A percentile compares a stretch with the other conserved stretches of the same genome.
Conservation (phyloP, 2,329 filamentous ascomycete genomes). For the Fusarium compactum region DNA sequence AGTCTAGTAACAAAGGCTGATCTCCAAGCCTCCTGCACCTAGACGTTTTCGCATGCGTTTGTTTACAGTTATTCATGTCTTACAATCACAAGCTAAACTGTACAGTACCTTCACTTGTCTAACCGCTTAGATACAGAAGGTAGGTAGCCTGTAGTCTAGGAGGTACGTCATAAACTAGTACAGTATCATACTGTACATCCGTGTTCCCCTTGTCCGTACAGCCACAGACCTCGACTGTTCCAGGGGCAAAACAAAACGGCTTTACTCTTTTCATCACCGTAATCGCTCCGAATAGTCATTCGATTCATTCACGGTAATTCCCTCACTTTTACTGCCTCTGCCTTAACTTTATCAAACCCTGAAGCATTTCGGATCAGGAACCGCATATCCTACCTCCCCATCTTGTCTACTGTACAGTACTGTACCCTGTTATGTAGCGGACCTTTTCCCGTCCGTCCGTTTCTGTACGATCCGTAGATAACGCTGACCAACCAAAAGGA, state of each 20-base stretch:
- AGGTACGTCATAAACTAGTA: conserved; percentile 33
- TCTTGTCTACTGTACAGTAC: no score
- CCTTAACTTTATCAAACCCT: no score
- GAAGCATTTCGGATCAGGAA: conserved; percentile 6
- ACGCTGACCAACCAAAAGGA: conserved; percentile 17
- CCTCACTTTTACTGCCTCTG: background rate
- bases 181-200: background rate
- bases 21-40: background rate
- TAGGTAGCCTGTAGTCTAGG: no score
- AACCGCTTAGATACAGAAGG: no score
- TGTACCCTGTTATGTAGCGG: background rate
- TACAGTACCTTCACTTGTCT: no score
- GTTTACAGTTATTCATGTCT: background rate
- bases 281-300: conserved; percentile 4
- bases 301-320: conserved; percentile 12
- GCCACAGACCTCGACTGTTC: conserved; percentile 1
- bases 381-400: conserved; percentile 1
- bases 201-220: conserved; percentile 4
- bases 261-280: conserved; percentile 24
- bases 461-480: conserved; percentile 26
- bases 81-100: conserved; percentile 13
- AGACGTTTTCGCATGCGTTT: background rate
- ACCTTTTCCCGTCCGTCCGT: conserved; percentile 21
- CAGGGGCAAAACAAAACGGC: conserved; percentile 27
- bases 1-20: no score